Evolutionary conservation across 108 stramenopile species (phyloP).

Genomic region (Cyclotella sp.): DNA sequence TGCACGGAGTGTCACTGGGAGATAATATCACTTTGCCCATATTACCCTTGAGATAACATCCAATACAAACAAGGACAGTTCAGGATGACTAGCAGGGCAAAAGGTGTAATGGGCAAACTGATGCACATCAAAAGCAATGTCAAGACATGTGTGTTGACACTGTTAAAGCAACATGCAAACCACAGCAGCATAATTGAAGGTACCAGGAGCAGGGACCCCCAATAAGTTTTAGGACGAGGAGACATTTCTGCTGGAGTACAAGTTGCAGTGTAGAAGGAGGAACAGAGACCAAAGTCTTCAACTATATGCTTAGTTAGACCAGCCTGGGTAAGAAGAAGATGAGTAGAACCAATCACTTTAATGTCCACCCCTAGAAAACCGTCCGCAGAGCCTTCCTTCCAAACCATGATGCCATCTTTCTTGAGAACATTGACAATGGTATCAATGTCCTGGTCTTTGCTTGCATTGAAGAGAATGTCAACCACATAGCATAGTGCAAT

Average conservation of each 20-base stretch:
- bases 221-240: constrained; percentile 16
- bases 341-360: constrained; percentile 29
- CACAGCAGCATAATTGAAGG: constrained; percentile 32
- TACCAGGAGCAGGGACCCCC: constrained; percentile 10
- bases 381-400: background rate
- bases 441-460: background rate
- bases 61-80: constrained; percentile 1
- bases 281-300: background rate
- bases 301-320: constrained; percentile 33
- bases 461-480: constrained; percentile 9
- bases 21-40: constrained; percentile 42
- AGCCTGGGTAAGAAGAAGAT: constrained; percentile 45
- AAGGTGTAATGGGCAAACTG: constrained; percentile 34
- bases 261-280: no score
- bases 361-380: constrained; percentile 57
- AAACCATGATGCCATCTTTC: background rate
- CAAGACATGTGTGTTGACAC: constrained; percentile 33
- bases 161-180: constrained; percentile 60
- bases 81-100: background rate
- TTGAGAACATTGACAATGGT: background rate
- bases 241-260: constrained; percentile 1
- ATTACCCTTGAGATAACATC: constrained; percentile 1
- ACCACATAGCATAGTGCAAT: constrained; percentile 38
- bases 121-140: constrained; percentile 48
- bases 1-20: constrained; percentile 4